Percentiles rank a stretch among this genome's conserved stretches.
phyloP scores from a whole-genome alignment of 352 stramenopile genomes.

The Globisporangium middletonii region DNA sequence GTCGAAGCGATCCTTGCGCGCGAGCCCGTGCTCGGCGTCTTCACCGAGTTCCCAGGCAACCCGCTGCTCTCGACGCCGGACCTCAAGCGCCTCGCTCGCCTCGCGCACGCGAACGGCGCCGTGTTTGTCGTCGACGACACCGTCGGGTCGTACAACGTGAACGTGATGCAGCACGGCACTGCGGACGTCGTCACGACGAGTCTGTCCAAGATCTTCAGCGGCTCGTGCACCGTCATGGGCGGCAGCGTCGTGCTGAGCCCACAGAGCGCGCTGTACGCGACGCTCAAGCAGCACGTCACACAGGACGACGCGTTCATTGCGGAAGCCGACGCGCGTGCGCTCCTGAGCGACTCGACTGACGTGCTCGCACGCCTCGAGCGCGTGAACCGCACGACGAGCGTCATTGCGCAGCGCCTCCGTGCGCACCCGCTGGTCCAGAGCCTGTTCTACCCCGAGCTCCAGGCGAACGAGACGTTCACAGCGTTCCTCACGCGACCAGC shows the following conservation, averaged over 20 bases:
- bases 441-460: conserved; percentile 81
- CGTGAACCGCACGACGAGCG: conserved; percentile 76
- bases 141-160: conserved; percentile 88
- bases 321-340: conserved; percentile 45
- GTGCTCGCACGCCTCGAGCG: conserved; percentile 62
- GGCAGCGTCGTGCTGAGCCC: conserved; percentile 89
- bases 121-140: conserved; percentile 90
- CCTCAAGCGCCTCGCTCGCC: conserved; percentile 66
- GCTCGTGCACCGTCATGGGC: conserved; percentile 87
- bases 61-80: conserved; percentile 86
- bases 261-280: conserved; percentile 29
- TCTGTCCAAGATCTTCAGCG: conserved; percentile 93
- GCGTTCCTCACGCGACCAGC: conserved; percentile 30
- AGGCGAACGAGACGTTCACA: conserved; percentile 53
- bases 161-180: conserved; percentile 66
- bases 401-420: conserved; percentile 64
- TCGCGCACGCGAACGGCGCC: conserved; percentile 85
- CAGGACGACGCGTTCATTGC: conserved; percentile 53
- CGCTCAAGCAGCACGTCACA: conserved; percentile 33
- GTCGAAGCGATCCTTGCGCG: conserved; percentile 63
- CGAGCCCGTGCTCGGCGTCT: conserved; percentile 81
- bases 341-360: conserved; percentile 53
- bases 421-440: conserved; percentile 73
- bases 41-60: conserved; percentile 93
- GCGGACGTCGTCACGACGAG: conserved; percentile 90